Percentiles rank a stretch among this genome's conserved stretches.
Conservation (phyloP, 441 rosid species). For the Erysimum pusillum region DNA sequence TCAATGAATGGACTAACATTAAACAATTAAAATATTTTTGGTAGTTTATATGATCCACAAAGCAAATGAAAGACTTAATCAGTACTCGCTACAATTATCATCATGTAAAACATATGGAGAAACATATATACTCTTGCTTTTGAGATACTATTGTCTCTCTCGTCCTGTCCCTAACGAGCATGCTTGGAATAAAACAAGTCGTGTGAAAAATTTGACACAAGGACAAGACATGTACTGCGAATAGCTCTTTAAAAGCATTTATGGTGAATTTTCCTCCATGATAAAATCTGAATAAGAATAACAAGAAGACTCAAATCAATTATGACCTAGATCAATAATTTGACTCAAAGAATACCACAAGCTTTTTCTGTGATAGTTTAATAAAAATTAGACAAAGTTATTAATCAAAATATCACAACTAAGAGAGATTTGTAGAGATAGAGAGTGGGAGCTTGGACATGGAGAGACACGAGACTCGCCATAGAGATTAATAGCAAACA, state of each 20-base stretch:
- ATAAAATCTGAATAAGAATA: conserved; percentile 37
- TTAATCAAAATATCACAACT: too few relatives aligned
- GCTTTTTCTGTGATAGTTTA: conserved; percentile 6
- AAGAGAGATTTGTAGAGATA: too few relatives aligned
- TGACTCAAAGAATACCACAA: not conserved
- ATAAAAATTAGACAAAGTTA: too few relatives aligned
- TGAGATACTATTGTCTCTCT: conserved; percentile 78
- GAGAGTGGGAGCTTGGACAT: too few relatives aligned
- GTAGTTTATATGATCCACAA: conserved; percentile 69
- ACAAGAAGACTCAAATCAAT: conserved; percentile 20
- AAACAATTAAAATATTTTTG: too few relatives aligned
- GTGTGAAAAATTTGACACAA: conserved; percentile 73
- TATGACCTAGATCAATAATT: not conserved
- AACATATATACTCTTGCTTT: conserved; percentile 61
- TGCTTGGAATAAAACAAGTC: conserved; percentile 87
- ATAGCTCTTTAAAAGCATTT: conserved; percentile 72
- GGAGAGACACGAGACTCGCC: too few relatives aligned
- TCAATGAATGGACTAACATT: too few relatives aligned
- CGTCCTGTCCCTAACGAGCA: conserved; percentile 94
- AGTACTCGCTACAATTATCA: conserved; percentile 72
- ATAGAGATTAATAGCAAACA: too few relatives aligned
- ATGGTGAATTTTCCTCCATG: conserved; percentile 45
- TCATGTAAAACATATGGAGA: too few relatives aligned
- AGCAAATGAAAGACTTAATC: conserved; percentile 89
- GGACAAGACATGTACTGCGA: conserved; percentile 80